Evolutionary conservation across 176 grass and related monocot genomes (phyloP), one percentile per base, ranked within the genome.

Genomic region (Triticum timopheevii): DNA sequence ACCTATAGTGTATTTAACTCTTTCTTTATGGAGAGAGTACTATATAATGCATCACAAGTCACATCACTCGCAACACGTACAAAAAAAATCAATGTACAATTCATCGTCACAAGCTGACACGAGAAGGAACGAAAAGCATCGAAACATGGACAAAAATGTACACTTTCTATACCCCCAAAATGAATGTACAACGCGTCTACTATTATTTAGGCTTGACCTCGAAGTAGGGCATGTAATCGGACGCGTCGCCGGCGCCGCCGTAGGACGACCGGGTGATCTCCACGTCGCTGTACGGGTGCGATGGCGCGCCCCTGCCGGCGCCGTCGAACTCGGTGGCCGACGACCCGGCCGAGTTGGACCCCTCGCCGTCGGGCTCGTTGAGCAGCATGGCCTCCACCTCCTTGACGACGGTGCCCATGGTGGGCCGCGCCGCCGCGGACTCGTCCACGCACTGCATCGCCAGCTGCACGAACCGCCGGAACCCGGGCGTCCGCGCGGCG

Each of bases 381-480:
- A 77, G 92, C 74, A 94, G 79, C 89, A 91, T 91, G 24, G 80
- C 73, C 79, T 94, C 92, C 30, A 94, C 86, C 68, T 91, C 92
- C 86, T 94, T 88, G 13, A 91, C 80, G 6, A 94, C 86, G 76
- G 70, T 79, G 33, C 83, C 54, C 89, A 94, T 94, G 61, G 24
- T 13, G 12, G 86, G 92, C 22, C 89, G 89, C 63, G 11, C 20
- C 52, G 67, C 81, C 61, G 82, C 89, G 8, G 89, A 72, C 68
- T 94, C 82, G 72, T 91, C 69, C 10, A 94, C 86, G 86, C 92
- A 94, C 69, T 33, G 63, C 89, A 94, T 91, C 31, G 92, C 92
- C 49, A 94, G 83, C 80, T 94, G 92, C 86, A 94, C 82, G 78
- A 91, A 91, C 67, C 84, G 87, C 75, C 78, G 3, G 80, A 94